phyloP scores from a whole-genome alignment of 176 grass and related monocot genomes.

The Carex cristatella region DNA sequence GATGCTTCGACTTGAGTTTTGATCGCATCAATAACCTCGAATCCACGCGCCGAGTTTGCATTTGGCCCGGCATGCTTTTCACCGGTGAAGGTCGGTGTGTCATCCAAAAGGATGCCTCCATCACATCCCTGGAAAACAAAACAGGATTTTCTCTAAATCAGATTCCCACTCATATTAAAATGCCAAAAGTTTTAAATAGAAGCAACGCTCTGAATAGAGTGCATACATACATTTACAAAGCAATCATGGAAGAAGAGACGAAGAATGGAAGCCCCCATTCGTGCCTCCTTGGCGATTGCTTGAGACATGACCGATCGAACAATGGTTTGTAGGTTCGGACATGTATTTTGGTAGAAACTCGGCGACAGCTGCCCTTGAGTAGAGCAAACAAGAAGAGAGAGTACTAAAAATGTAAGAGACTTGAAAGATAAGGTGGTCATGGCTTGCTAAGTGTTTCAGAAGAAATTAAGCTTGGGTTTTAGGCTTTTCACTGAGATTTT shows the following conservation, averaged over 20 bases:
- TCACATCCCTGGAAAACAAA: conserved; percentile 45
- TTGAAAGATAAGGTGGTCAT: conserved; percentile 18
- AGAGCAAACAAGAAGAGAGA: conserved; percentile 20
- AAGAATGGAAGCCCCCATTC: conserved; percentile 60
- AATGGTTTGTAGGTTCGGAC: conserved; percentile 43
- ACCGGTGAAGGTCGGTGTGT: conserved; percentile 24
- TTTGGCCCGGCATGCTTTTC: conserved; percentile 56
- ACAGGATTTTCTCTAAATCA: background rate
- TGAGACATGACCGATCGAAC: conserved; percentile 26
- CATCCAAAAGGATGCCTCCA: conserved; percentile 53
- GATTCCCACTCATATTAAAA: background rate
- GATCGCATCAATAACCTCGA: conserved; percentile 5
- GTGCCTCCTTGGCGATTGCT: conserved; percentile 22
- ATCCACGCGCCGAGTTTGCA: conserved; percentile 45
- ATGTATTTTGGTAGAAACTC: conserved; percentile 38
- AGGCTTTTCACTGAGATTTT: background rate
- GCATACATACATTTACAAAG: conserved; percentile 42
- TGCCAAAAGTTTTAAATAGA: background rate
- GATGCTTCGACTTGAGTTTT: conserved; percentile 26
- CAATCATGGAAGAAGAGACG: conserved; percentile 82
- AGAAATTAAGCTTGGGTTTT: background rate
- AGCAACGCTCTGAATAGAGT: background rate
- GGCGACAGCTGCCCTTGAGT: conserved; percentile 37
- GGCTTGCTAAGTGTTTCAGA: background rate
- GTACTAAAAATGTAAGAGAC: conserved; percentile 9